A percentile compares a stretch with the other conserved stretches of the same genome.
phyloP scores from a whole-genome alignment of 2,329 filamentous ascomycete species.

The Diaporthe sp. region DNA sequence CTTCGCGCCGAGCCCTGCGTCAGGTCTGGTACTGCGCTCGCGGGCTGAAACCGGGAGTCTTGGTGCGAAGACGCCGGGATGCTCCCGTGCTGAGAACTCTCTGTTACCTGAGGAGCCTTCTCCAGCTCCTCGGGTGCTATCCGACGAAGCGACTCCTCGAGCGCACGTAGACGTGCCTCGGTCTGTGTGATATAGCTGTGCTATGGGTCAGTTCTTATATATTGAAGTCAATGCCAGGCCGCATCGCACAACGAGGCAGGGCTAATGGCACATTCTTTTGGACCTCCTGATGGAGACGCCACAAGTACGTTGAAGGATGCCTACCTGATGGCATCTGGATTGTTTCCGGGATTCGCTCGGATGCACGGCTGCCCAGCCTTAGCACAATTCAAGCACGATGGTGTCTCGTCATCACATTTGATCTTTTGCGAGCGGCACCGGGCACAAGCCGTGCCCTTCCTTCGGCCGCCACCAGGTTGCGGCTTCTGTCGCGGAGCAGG shows the following conservation, averaged over 20 bases:
- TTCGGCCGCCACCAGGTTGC: conserved; percentile 8
- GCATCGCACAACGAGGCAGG: neutral
- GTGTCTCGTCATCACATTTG: conserved; percentile 48
- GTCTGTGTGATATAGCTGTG: conserved; percentile 33
- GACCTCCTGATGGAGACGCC: neutral
- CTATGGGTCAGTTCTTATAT: conserved; percentile 4
- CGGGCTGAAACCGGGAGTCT: neutral
- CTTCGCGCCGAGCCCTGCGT: conserved; percentile 3
- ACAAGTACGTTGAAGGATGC: neutral
- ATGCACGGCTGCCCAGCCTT: conserved; percentile 49
- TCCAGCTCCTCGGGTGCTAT: conserved; percentile 45
- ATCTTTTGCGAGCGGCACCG: conserved; percentile 52
- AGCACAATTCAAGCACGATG: conserved; percentile 49
- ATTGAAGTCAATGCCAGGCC: neutral
- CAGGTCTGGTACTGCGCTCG: conserved; percentile 15
- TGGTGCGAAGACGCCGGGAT: conserved; percentile 1
- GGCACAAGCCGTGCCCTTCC: conserved; percentile 51
- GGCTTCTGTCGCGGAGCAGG: conserved; percentile 6
- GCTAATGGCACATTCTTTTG: neutral
- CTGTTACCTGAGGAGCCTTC: conserved; percentile 35
- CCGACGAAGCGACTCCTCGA: conserved; percentile 43
- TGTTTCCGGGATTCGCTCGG: conserved; percentile 41
- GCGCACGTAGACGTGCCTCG: conserved; percentile 39
- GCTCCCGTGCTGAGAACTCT: conserved; percentile 7
- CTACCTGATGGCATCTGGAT: conserved; percentile 40